phyloP scores from a whole-genome alignment of 345 rosid genomes.

The Populus pruinosa region DNA sequence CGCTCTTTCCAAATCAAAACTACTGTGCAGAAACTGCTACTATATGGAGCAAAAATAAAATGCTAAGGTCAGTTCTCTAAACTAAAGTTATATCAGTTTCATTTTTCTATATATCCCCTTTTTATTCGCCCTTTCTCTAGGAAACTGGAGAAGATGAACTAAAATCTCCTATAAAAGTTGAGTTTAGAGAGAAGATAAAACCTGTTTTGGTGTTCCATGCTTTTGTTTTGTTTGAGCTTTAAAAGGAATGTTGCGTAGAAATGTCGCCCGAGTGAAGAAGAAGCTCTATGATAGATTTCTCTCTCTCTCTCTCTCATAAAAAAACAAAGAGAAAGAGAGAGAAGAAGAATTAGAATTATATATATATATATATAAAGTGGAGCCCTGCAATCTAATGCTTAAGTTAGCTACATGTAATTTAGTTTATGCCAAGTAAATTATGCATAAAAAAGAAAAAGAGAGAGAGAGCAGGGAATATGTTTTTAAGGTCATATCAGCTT shows the following conservation, averaged over 20 bases:
- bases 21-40: neutral
- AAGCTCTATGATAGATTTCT: neutral
- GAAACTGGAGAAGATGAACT: neutral
- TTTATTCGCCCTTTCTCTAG: neutral
- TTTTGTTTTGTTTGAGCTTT: neutral
- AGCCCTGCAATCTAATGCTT: neutral
- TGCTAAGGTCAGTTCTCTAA: neutral
- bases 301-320: no score
- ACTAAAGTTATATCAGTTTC: neutral
- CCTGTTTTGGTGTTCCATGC: neutral
- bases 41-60: neutral
- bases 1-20: neutral
- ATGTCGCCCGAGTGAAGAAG: neutral
- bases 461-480: neutral
- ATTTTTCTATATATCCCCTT: neutral
- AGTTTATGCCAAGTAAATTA: neutral
- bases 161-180: neutral
- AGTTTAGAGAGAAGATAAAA: neutral
- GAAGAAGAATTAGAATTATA: neutral
- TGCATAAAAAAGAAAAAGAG: neutral
- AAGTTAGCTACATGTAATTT: neutral
- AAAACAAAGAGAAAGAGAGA: neutral
- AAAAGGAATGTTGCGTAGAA: neutral
- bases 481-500: neutral
- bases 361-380: no score